Percentiles rank a stretch among this genome's conserved stretches.
phyloP scores from a whole-genome alignment of 257 asterid species.

The Primulina tabacum region DNA sequence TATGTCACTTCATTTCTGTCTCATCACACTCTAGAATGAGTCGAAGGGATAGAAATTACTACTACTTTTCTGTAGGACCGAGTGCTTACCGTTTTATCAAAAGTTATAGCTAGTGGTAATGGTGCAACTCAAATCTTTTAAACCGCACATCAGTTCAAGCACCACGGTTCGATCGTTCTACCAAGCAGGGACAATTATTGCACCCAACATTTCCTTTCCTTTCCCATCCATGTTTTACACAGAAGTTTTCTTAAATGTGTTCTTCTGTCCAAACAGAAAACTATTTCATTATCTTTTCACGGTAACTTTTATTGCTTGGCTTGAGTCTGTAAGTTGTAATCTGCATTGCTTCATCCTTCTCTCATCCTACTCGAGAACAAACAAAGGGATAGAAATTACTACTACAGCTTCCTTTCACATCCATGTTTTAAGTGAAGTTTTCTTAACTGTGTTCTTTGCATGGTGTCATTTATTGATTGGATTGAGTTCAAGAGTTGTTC shows the following conservation, averaged over 20 bases:
- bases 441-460: background rate
- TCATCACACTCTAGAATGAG: constrained; percentile 1
- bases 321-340: constrained; percentile 9
- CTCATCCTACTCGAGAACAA: background rate
- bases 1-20: background rate
- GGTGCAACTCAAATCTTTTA: no score
- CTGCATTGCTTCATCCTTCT: background rate
- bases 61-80: no score
- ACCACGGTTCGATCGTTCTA: no score
- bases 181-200: no score
- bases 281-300: background rate
- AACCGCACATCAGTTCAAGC: no score
- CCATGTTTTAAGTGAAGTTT: background rate
- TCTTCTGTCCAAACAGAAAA: background rate
- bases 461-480: background rate
- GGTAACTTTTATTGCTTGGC: background rate
- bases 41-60: background rate
- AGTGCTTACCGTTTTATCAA: no score
- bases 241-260: background rate
- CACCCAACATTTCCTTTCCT: no score
- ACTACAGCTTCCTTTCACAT: background rate
- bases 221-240: background rate
- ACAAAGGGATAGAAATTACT: background rate
- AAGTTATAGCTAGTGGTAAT: no score
- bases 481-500: constrained; percentile 2